phyloP scores from a whole-genome alignment of 2,329 filamentous ascomycete genomes.

The Sordariomycetes sp. region DNA sequence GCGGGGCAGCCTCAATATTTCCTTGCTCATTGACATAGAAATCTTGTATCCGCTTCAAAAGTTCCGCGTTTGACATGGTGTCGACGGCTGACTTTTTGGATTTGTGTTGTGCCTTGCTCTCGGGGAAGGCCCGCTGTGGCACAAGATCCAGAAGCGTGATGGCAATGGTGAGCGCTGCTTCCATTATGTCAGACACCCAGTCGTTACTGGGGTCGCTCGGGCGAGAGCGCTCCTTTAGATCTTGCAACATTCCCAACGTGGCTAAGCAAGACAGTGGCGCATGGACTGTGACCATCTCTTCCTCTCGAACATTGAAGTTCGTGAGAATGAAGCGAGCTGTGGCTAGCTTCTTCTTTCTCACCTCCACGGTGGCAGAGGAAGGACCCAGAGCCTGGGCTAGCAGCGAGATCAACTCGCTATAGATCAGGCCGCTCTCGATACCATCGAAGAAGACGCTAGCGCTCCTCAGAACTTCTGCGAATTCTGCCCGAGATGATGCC shows the following conservation, averaged over 20 bases:
- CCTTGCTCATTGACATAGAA: slow-evolving; percentile 67
- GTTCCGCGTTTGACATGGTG: slow-evolving; percentile 27
- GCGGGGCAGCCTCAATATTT: slow-evolving; percentile 51
- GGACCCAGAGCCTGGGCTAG: slow-evolving; percentile 50
- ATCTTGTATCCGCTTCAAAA: slow-evolving; percentile 49
- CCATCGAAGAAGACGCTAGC: slow-evolving; percentile 96
- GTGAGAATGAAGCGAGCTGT: slow-evolving; percentile 74
- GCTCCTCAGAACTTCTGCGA: slow-evolving; percentile 81
- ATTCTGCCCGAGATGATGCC: slow-evolving; percentile 58
- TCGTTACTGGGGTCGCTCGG: slow-evolving; percentile 19
- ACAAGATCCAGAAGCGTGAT: slow-evolving; percentile 53
- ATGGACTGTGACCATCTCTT: slow-evolving; percentile 88
- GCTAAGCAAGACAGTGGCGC: slow-evolving; percentile 56
- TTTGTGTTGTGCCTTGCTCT: slow-evolving; percentile 3
- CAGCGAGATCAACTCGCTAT: slow-evolving; percentile 68
- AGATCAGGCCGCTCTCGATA: slow-evolving; percentile 89
- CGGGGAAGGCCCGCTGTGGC: slow-evolving; percentile 53
- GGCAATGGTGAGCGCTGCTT: slow-evolving; percentile 36
- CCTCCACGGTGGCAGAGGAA: slow-evolving; percentile 28
- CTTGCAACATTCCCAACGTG: slow-evolving; percentile 57
- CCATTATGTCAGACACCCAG: slow-evolving; percentile 18
- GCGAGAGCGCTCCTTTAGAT: slow-evolving; percentile 31
- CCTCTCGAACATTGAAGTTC: slow-evolving; percentile 89
- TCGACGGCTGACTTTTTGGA: too few species aligned
- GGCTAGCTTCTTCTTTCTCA: slow-evolving; percentile 54